Conservation (phyloP, 139 green algal species). For the Chlamydomonas eustigma region DNA sequence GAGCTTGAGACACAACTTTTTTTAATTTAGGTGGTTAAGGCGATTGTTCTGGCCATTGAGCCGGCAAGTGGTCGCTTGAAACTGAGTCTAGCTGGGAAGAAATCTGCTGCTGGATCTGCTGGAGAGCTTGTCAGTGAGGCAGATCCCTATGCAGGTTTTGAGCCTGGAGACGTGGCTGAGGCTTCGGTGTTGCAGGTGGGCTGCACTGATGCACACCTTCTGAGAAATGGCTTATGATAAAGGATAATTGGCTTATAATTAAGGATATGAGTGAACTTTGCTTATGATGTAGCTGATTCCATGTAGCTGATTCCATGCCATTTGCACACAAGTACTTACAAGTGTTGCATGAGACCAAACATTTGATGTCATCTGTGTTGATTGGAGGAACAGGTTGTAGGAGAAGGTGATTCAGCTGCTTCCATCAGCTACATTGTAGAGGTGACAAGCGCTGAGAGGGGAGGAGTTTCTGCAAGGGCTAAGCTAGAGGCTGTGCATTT, state of each 20-base stretch:
- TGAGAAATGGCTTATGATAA: no score
- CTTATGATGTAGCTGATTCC: no score
- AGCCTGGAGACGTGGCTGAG: slow-evolving; percentile 52
- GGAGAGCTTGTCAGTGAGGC: not conserved
- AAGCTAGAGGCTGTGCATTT: slow-evolving; percentile 66
- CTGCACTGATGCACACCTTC: slow-evolving; percentile 1
- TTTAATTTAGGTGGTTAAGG: slow-evolving; percentile 28
- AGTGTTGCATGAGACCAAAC: no score
- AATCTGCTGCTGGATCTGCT: slow-evolving; percentile 1
- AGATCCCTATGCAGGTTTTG: slow-evolving; percentile 37
- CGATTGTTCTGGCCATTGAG: slow-evolving; percentile 44
- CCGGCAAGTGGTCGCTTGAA: slow-evolving; percentile 31
- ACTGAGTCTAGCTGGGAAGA: slow-evolving; percentile 38
- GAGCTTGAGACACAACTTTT: no score
- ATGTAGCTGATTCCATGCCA: no score
- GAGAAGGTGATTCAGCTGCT: not conserved
- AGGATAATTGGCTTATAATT: no score
- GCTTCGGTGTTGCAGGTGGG: slow-evolving; percentile 25
- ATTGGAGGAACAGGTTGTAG: no score
- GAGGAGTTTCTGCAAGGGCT: slow-evolving; percentile 4
- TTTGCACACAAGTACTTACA: no score
- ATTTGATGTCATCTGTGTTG: no score
- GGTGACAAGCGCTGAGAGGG: not conserved
- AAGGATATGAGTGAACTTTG: no score
- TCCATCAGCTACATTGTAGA: not conserved